Percentiles rank a stretch among this genome's conserved stretches.
Evolutionary conservation across 495 filamentous ascomycete genomes (phyloP).

Genomic region (Oleoguttula mirabilis): DNA sequence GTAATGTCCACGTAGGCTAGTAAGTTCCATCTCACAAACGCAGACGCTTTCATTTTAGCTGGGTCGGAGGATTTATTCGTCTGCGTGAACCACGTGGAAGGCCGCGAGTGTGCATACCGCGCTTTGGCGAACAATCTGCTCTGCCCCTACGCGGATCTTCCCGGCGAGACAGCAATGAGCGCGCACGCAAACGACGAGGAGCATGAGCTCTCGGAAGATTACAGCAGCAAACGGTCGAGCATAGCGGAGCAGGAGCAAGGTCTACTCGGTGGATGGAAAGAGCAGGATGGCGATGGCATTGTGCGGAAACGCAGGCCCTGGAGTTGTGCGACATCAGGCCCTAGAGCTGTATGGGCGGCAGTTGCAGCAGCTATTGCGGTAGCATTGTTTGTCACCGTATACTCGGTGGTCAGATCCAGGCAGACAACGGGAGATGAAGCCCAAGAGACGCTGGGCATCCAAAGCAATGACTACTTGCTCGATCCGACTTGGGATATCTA

Average conservation of each 20-base stretch:
- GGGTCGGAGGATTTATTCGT: too few species aligned
- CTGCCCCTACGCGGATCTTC: too few species aligned
- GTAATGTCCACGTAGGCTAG: too few species aligned
- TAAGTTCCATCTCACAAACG: too few species aligned
- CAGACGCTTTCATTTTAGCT: too few species aligned
- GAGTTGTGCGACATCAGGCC: too few species aligned
- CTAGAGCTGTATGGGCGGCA: background rate
- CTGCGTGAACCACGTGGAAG: too few species aligned
- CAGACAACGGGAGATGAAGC: background rate
- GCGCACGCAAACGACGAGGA: slow-evolving; percentile 4
- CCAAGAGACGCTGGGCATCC: background rate
- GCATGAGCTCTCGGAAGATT: background rate
- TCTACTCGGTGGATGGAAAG: slow-evolving; percentile 6
- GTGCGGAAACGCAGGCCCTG: background rate
- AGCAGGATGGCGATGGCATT: background rate
- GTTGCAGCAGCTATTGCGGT: background rate
- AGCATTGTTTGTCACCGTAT: slow-evolving; percentile 1
- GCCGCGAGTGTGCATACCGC: too few species aligned
- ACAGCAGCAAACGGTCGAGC: background rate
- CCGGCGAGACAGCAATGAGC: too few species aligned
- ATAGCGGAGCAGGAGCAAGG: slow-evolving; percentile 1
- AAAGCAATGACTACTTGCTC: slow-evolving; percentile 33
- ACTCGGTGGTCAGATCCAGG: slow-evolving; percentile 5
- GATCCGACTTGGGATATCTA: slow-evolving; percentile 37
- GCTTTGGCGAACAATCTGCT: too few species aligned